Percentiles rank a stretch among this genome's conserved stretches.
Conservation (phyloP, 495 filamentous ascomycete genomes). For the Apiosordaria backusii region DNA sequence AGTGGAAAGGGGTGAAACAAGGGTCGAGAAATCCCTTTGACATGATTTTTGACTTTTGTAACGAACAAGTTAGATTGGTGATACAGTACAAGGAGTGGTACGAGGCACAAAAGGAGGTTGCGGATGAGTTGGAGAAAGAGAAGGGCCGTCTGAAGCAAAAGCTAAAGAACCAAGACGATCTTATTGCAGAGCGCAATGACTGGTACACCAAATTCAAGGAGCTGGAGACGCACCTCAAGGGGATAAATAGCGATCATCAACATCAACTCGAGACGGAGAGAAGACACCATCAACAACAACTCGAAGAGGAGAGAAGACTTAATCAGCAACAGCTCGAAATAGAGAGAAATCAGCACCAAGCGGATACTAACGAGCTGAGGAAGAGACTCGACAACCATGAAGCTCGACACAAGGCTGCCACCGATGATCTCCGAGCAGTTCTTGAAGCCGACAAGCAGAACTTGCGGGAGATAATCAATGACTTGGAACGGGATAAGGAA, state of each 20-base stretch:
- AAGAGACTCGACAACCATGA: not conserved
- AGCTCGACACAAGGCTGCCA: not conserved
- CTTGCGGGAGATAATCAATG: not conserved
- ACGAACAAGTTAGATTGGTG: not conserved
- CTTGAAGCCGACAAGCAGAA: not conserved
- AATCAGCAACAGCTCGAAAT: not conserved
- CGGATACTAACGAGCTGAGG: not conserved
- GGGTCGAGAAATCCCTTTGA: not conserved
- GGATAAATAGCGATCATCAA: not conserved
- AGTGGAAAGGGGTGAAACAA: not conserved
- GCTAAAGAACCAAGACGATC: not conserved
- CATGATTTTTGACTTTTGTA: not conserved
- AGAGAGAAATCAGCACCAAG: not conserved
- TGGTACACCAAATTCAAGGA: not conserved
- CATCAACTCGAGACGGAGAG: not conserved
- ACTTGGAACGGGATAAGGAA: not conserved
- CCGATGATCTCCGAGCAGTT: not conserved
- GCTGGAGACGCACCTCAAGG: not conserved
- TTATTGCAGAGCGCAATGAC: not conserved
- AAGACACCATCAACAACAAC: not conserved
- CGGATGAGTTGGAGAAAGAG: not conserved
- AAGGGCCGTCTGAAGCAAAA: not conserved
- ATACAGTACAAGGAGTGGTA: no score
- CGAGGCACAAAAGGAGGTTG: not conserved
- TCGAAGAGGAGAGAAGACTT: not conserved